Base-by-base conservation (phyloP, 805 yeast species). In the Ogataea glucozyma region DNA sequence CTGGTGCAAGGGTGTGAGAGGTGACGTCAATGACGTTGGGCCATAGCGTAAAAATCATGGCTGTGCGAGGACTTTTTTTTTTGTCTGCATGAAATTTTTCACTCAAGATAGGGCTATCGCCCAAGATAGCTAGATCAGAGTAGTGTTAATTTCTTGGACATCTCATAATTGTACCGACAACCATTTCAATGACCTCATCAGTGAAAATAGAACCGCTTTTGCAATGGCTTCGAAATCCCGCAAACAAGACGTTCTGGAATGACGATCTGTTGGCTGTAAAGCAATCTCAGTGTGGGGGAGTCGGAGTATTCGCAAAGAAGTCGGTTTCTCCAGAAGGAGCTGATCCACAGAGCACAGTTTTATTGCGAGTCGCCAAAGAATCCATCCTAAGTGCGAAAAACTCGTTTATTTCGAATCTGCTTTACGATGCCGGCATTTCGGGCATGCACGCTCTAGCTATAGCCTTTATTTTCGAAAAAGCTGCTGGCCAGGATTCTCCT, bases 381-480 rank as follows among this genome's bases (percentile, higher is more conserved):
- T 71, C 76, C 27, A 67, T 85, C 1, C 67, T 85, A 32, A 75
- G 86, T 13, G 72, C 78, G 0, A 74, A 77, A 42, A 84, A 76
- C 51, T 73, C 85, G 7, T 68, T 70, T 11, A 75, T 90, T 22
- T 78, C 87, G 21, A 85, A 89, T 51, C 55, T 89, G 12, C 57
- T 90, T 10, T 61, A 69, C 10, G 96, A 87, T 33, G 72, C 72
- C 21, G 71, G 65, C 2, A 62, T 85, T 4, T 74, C 71, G 27
- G 93, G 95, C 0, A 77, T 85, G 65, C 71, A 78, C 31, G 85
- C 81, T 0, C 66, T 90, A 38, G 78, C 84, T 6, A 50, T 87
- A 6, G 78, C 90, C 0, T 85, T 81, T 45, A 68, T 89, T 20
- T 88, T 86, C 56, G 98, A 91, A 58, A 62, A 71, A 41, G 65